Conservation (phyloP, 1,139 yeast genomes). For the Hanseniaspora uvarum region DNA sequence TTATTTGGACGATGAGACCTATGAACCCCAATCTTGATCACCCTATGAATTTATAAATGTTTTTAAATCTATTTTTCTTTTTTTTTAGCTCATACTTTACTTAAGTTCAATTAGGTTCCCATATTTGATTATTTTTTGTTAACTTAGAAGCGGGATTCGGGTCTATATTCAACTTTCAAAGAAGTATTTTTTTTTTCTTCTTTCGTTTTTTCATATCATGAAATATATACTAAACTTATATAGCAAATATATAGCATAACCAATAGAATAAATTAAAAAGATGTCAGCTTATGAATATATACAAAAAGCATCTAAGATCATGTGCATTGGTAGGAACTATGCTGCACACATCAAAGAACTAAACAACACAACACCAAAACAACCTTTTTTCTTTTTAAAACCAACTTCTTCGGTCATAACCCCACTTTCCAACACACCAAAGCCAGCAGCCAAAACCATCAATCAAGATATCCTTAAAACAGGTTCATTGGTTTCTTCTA, state of each 20-base stretch:
- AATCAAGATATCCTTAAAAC: conserved; percentile 10
- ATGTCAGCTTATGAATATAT: conserved; percentile 42
- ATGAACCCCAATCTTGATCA: neutral
- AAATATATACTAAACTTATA: too few relatives aligned
- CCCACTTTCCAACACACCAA: conserved; percentile 22
- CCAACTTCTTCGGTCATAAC: conserved; percentile 59
- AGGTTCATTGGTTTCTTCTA: neutral
- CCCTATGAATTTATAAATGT: too few relatives aligned
- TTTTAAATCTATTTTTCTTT: neutral
- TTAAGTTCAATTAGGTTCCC: too few relatives aligned
- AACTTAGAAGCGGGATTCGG: too few relatives aligned
- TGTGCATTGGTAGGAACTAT: conserved; percentile 93
- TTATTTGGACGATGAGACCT: neutral
- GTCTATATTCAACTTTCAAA: too few relatives aligned
- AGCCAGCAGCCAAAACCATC: conserved; percentile 20
- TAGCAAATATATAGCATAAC: too few relatives aligned
- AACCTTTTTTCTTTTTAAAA: conserved; percentile 85
- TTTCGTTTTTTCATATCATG: too few relatives aligned
- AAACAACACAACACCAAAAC: conserved; percentile 65
- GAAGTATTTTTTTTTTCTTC: neutral
- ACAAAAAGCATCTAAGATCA: conserved; percentile 62
- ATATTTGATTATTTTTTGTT: too few relatives aligned
- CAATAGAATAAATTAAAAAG: too few relatives aligned
- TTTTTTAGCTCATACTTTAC: neutral
- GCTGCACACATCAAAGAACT: conserved; percentile 89